Base-by-base conservation (phyloP, 257 asterid genomes). In the Fraxinus americana region DNA sequence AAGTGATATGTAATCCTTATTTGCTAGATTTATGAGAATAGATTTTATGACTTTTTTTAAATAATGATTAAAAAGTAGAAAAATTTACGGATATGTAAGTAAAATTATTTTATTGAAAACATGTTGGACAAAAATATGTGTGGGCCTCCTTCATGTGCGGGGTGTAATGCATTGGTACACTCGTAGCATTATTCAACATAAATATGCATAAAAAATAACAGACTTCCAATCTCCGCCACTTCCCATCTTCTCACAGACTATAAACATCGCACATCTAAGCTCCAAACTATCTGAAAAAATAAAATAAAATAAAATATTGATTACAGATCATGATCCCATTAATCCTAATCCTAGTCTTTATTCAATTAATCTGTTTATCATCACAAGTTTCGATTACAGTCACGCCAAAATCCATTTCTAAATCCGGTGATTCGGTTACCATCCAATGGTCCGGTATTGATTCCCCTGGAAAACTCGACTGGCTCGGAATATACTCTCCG, bases 401-500 rank as follows among this genome's bases (percentile, higher is more conserved):
- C 65, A 70, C 85, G 82, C 85, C 92, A 6, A 86, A 79, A 82
- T 67, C 87, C 73, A 27, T 94, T 30, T 76, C 89, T 73, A 89
- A 83, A 81, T 90, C 98, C 35, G 95, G 97, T 48, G 96, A 91
- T 81, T 71, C 63, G 1, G 80, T 94, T 1, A 92, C 94, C 73
- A 67, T 94, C 79, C 74, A 67, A 74, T 92, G 98, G 98, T 82
- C 93, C 69, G 94, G 93, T 17, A 65, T 95, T 19, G 88, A 82
- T 14, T 76, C 89, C 21, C 94, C 99, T 0, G 81, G 89, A 27
- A 67, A 84, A 23, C 96, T 95, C 76, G 99, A 95, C 54, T 95
- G 94, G 94, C 87, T 95, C 73, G 99, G 97, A 5, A 91, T 95
- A 54, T 95, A 90, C 82, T 87, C 99, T 0, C 98, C 99, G 1